phyloP scores from a whole-genome alignment of 805 yeast species.

The Ogataea zsoltii region DNA sequence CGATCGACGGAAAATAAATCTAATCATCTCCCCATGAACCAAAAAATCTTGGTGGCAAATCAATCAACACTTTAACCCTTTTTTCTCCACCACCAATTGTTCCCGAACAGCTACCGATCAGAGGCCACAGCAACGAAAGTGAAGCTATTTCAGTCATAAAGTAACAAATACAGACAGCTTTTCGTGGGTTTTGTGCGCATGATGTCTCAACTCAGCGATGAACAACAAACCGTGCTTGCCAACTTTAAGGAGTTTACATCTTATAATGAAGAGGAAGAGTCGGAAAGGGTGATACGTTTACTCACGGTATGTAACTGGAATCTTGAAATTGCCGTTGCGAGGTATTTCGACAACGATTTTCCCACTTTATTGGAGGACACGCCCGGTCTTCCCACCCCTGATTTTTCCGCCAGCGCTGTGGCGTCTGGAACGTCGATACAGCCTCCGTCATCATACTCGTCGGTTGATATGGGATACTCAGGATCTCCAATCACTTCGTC shows the following conservation, averaged over 20 bases:
- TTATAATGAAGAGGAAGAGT: slow-evolving; percentile 45
- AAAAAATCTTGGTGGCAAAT: slow-evolving; percentile 14
- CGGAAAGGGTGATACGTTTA: slow-evolving; percentile 46
- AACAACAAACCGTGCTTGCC: slow-evolving; percentile 44
- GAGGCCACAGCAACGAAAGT: not conserved
- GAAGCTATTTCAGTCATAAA: too few relatives aligned
- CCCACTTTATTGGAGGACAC: slow-evolving; percentile 30
- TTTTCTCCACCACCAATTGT: not conserved
- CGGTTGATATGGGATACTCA: slow-evolving; percentile 6
- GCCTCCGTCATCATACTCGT: not conserved
- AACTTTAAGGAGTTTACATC: slow-evolving; percentile 54
- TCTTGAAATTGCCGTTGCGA: slow-evolving; percentile 58
- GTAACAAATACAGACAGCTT: not conserved
- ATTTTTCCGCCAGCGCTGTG: not conserved
- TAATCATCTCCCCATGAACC: slow-evolving; percentile 7
- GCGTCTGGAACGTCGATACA: not conserved
- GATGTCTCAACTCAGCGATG: slow-evolving; percentile 30
- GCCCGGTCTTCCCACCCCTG: slow-evolving; percentile 6
- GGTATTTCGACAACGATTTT: slow-evolving; percentile 60
- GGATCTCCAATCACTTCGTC: slow-evolving; percentile 5
- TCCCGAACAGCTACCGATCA: not conserved
- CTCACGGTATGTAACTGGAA: slow-evolving; percentile 58
- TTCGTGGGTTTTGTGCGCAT: not conserved
- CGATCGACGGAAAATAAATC: not conserved
- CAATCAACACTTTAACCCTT: not conserved